Evolutionary conservation across 495 filamentous ascomycete genomes (phyloP), one percentile per base, ranked within the genome.

Genomic region (Neurospora sp.): DNA sequence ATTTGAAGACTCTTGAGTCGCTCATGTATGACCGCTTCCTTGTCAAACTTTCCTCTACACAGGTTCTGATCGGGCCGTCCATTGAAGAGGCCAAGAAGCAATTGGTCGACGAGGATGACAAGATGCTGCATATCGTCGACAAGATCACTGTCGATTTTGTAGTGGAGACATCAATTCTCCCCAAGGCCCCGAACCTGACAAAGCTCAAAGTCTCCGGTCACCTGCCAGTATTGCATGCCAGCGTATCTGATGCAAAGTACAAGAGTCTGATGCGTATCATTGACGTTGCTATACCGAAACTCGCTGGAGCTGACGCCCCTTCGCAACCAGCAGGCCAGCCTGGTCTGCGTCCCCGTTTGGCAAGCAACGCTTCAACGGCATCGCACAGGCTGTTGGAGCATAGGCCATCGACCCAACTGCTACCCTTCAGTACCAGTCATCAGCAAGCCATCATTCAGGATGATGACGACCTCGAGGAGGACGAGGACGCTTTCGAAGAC

Each of bases 1-100:
- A 99, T 78, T 93, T 92, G 80, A 91, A 91, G 79, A 87, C 89
- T 69, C 88, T 99, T 12, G 93, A 98, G 78, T 89, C 90, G 41
- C 85, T 98, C 73, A 94, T 99, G 88, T 99, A 99, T 77, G 96
- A 99, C 84, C 93, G 94, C 48, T 99, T 98, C 81, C 81, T 91
- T 40, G 87, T 99, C 76, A 97, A 96, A 77, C 85, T 99, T 37
- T 91, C 96, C 69, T 95, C 94, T 0, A 99, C 96, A 0, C 96
- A 99, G 78, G 88, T 99, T 71, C 86, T 99, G 35, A 97, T 99
- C 74, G 96, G 96, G 7, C 93, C 96, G n/a, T 94, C 94, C 0
- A 91, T 99, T 53, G 91, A 97, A 71, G 91, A 92, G 73, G 96
- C 96, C 5, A 94, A 93, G 77, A 83, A 89, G n/a, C 94, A 98